Percentiles rank a stretch among this genome's conserved stretches.
phyloP scores from a whole-genome alignment of 257 asterid species.

The Jacaranda mimosifolia region DNA sequence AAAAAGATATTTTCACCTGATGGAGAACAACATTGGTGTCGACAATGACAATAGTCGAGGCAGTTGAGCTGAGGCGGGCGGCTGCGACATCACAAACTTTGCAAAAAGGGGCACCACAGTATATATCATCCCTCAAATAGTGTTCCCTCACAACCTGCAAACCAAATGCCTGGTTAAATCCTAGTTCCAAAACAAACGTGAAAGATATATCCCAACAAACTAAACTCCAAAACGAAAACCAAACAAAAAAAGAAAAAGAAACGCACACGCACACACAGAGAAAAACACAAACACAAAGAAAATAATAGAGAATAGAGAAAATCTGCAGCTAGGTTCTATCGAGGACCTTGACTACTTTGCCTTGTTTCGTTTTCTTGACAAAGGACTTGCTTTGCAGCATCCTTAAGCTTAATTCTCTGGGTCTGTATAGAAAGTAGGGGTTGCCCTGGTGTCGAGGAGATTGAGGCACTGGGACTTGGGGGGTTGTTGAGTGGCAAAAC shows the following conservation, averaged over 20 bases:
- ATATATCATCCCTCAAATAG: constrained; percentile 90
- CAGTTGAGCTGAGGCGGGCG: constrained; percentile 61
- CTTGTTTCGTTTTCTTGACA: constrained; percentile 81
- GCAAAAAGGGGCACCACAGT: constrained; percentile 92
- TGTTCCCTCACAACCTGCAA: constrained; percentile 89
- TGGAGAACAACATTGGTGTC: constrained; percentile 95
- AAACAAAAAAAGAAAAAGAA: neutral
- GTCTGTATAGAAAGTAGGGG: neutral
- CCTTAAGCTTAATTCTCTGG: constrained; percentile 29
- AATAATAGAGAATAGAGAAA: neutral
- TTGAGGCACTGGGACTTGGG: too few species aligned
- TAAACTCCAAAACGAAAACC: neutral
- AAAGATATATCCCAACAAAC: neutral
- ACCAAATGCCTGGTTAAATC: constrained; percentile 28
- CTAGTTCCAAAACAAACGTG: constrained; percentile 18
- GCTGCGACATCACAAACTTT: constrained; percentile 63
- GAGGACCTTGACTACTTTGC: constrained; percentile 77
- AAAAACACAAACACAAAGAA: neutral
- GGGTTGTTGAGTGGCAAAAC: too few species aligned
- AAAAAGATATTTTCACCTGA: constrained; percentile 55
- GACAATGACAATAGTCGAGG: constrained; percentile 62
- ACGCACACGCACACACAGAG: neutral
- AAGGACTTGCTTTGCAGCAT: constrained; percentile 88
- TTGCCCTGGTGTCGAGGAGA: too few species aligned
- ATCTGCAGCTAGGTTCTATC: neutral